phyloP scores from a whole-genome alignment of 305 asterid species.

The Fraxinus greggii region DNA sequence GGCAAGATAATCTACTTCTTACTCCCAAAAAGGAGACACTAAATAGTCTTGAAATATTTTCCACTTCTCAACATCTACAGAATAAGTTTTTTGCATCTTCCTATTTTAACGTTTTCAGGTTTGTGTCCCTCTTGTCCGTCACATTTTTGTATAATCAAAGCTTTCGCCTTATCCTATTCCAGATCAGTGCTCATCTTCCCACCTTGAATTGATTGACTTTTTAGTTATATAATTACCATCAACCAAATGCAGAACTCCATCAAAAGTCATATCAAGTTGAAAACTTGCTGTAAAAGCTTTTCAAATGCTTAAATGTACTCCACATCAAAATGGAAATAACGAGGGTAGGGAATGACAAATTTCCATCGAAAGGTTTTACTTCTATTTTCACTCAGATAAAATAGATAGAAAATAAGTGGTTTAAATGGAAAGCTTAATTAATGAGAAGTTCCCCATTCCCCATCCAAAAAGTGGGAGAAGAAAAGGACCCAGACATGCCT shows the following conservation, averaged over 20 bases:
- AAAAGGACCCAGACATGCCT: neutral
- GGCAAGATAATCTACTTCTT: neutral
- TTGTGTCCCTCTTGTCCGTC: neutral
- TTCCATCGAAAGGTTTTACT: neutral
- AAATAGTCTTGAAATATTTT: neutral
- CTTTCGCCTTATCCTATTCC: neutral
- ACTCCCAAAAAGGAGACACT: neutral
- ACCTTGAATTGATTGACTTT: neutral
- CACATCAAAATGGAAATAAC: neutral
- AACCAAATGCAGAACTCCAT: neutral
- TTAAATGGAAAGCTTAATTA: neutral
- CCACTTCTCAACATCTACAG: neutral
- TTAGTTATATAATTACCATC: neutral
- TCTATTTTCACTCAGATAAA: neutral
- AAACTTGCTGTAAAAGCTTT: neutral
- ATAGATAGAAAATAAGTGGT: neutral
- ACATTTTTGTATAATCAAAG: neutral
- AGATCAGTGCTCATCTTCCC: neutral
- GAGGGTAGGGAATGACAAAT: neutral
- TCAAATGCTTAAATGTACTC: neutral
- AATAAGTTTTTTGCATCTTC: neutral
- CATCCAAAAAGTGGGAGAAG: neutral
- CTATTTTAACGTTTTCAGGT: neutral
- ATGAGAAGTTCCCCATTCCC: neutral
- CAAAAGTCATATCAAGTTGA: neutral